These are phyloP conservation scores for Brassica incana DNA, from an alignment of 345 rosid genomes.

Conservation along the genomic window DNA sequence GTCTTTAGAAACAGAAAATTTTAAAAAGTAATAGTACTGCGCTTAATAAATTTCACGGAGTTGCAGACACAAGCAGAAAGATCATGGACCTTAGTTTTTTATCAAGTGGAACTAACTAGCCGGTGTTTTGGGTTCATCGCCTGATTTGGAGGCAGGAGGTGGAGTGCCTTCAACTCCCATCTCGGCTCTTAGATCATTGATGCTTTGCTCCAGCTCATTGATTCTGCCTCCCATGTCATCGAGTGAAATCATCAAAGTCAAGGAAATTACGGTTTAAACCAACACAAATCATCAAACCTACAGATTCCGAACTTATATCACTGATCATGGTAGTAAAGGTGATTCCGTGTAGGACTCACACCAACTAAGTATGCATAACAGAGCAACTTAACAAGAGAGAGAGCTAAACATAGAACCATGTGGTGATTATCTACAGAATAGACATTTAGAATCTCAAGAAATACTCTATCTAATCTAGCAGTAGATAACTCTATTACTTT, in stretches of 20 bases:
- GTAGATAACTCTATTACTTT: background rate
- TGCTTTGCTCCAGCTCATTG: constrained; percentile 82
- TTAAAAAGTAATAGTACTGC: constrained; percentile 4
- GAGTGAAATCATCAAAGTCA: constrained; percentile 57
- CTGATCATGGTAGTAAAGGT: background rate
- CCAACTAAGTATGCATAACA: background rate
- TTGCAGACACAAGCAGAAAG: constrained; percentile 21
- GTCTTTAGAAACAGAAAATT: constrained; percentile 12
- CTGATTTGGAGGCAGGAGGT: constrained; percentile 54
- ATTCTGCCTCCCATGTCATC: constrained; percentile 90
- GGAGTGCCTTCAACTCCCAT: constrained; percentile 80
- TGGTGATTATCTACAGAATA: background rate
- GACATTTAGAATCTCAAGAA: background rate
- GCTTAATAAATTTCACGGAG: constrained; percentile 6
- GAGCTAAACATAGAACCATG: background rate
- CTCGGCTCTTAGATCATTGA: constrained; percentile 74
- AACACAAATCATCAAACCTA: background rate
- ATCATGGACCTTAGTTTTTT: constrained; percentile 1
- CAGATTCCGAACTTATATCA: background rate
- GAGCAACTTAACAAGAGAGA: constrained; percentile 6
- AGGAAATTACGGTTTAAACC: constrained; percentile 40
- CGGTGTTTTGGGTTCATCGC: constrained; percentile 56
- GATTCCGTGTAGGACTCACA: background rate
- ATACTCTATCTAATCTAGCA: background rate
- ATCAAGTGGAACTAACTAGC: constrained; percentile 45